phyloP scores from a whole-genome alignment of 2,329 filamentous ascomycete genomes.

The Ophiostoma quercus region DNA sequence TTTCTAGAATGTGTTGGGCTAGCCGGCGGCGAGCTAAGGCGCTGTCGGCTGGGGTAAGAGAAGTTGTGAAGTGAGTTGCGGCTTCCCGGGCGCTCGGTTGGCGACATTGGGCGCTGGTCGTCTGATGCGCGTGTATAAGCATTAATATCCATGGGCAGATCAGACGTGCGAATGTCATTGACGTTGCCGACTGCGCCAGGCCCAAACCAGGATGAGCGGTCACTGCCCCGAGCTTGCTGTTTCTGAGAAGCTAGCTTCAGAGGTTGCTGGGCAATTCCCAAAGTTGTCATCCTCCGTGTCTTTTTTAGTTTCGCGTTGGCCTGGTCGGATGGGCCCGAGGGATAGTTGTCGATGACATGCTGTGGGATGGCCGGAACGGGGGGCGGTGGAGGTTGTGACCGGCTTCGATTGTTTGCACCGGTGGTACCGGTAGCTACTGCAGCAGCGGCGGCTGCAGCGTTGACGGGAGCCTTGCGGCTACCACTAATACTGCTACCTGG shows the following conservation, averaged over 20 bases:
- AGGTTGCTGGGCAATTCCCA: slow-evolving; percentile 31
- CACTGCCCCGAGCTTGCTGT: slow-evolving; percentile 30
- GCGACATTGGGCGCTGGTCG: slow-evolving; percentile 27
- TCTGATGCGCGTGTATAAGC: slow-evolving; percentile 13
- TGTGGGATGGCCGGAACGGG: slow-evolving; percentile 65
- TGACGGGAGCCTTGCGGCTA: slow-evolving; percentile 12
- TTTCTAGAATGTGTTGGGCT: slow-evolving; percentile 19
- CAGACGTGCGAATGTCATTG: slow-evolving; percentile 43
- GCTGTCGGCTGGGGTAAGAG: slow-evolving; percentile 49
- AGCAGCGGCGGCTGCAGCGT: slow-evolving; percentile 20
- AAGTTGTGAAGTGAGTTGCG: slow-evolving; percentile 52
- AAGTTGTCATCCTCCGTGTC: neutral
- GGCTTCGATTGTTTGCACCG: slow-evolving; percentile 28
- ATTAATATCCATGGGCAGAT: slow-evolving; percentile 36
- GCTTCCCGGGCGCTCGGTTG: slow-evolving; percentile 39
- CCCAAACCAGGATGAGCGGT: slow-evolving; percentile 47
- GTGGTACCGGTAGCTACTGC: slow-evolving; percentile 13
- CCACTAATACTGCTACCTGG: neutral
- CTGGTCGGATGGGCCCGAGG: neutral
- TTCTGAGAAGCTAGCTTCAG: slow-evolving; percentile 52
- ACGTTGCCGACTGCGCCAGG: slow-evolving; percentile 41
- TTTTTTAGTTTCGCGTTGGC: slow-evolving; percentile 9
- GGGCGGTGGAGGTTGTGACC: slow-evolving; percentile 54
- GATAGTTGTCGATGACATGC: slow-evolving; percentile 32
- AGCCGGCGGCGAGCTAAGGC: slow-evolving; percentile 39